Percentiles rank a stretch among this genome's conserved stretches.
Conservation (phyloP, 2,329 filamentous ascomycete genomes). For the Zarea fungicola region DNA sequence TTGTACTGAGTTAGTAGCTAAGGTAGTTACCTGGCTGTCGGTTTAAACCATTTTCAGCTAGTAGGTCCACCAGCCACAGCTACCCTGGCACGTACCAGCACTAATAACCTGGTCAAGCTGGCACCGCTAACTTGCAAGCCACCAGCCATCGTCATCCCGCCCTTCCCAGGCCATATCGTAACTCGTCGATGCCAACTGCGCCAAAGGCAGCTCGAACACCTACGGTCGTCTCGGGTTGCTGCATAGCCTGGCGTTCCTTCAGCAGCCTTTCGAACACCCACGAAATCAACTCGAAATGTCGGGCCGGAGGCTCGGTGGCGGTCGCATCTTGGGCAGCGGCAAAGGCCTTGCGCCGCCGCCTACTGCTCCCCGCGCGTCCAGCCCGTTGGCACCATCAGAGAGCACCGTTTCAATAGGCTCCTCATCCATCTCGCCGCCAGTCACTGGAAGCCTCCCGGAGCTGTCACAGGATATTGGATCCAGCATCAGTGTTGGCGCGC, state of each 20-base stretch:
- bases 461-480: constrained; percentile 68
- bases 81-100: too few relatives aligned
- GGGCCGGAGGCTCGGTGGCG: constrained; percentile 81
- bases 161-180: background rate
- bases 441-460: constrained; percentile 58
- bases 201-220: constrained; percentile 28
- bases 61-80: background rate
- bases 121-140: too few relatives aligned
- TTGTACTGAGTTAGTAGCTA: too few relatives aligned
- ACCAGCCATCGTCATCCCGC: constrained; percentile 12
- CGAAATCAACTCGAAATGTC: constrained; percentile 54
- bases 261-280: background rate
- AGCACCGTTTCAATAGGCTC: constrained; percentile 78
- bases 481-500: constrained; percentile 63
- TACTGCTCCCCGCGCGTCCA: constrained; percentile 41
- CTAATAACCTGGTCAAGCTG: too few relatives aligned
- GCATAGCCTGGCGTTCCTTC: constrained; percentile 1
- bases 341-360: constrained; percentile 68
- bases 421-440: constrained; percentile 57
- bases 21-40: background rate
- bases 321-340: constrained; percentile 83
- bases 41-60: background rate
- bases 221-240: constrained; percentile 26
- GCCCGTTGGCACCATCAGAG: constrained; percentile 51
- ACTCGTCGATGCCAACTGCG: constrained; percentile 9